Evolutionary conservation across 108 stramenopile species (phyloP).

Genomic region (Seminavis robusta): DNA sequence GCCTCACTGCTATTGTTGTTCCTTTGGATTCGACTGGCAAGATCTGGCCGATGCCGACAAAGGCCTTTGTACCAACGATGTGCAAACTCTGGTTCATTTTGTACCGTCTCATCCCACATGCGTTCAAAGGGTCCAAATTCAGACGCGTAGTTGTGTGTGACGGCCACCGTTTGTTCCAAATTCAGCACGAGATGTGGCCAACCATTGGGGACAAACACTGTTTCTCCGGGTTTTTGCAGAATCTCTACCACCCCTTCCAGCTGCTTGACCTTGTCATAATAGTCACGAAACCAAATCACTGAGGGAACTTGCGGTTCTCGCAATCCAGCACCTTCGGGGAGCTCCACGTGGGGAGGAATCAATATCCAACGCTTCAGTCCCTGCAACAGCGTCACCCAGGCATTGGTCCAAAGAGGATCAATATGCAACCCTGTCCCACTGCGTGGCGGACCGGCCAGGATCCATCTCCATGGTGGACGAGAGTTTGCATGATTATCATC

Average conservation of each 20-base stretch:
- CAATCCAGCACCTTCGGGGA: constrained; percentile 48
- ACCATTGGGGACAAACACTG: constrained; percentile 81
- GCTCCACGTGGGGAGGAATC: constrained; percentile 66
- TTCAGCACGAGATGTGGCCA: constrained; percentile 88
- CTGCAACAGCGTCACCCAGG: constrained; percentile 79
- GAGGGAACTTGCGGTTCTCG: constrained; percentile 70
- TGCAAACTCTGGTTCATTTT: constrained; percentile 67
- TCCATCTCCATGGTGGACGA: constrained; percentile 85
- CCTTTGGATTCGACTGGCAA: no score
- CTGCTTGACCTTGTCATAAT: constrained; percentile 36
- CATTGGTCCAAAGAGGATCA: constrained; percentile 82
- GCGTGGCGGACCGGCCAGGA: constrained; percentile 73
- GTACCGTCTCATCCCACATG: constrained; percentile 34
- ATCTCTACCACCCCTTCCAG: constrained; percentile 39
- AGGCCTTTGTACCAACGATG: no score
- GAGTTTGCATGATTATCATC: constrained; percentile 11
- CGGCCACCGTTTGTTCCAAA: constrained; percentile 70
- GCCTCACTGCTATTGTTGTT: no score
- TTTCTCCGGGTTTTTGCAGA: constrained; percentile 78
- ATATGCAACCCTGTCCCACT: constrained; percentile 85
- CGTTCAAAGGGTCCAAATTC: constrained; percentile 62
- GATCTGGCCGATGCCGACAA: no score
- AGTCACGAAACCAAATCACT: constrained; percentile 66
- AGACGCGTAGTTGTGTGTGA: constrained; percentile 86
- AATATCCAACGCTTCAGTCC: constrained; percentile 82